Base-by-base conservation (phyloP, 2,329 filamentous ascomycete genomes). In the Clathrospora elynae region DNA sequence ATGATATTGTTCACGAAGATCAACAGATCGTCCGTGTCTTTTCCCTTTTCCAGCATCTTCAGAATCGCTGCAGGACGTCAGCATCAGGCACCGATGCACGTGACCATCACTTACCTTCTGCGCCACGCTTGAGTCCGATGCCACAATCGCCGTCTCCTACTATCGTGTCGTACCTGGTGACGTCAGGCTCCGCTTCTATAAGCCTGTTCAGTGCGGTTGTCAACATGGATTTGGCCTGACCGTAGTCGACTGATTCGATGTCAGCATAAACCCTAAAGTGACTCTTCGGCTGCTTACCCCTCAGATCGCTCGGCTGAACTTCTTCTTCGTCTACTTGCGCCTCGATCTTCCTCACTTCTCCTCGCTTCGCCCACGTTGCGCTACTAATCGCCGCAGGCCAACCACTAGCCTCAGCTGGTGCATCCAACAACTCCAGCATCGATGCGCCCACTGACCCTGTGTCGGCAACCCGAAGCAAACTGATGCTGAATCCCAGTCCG, bases 61-160 rank as follows among this genome's bases (percentile, higher is more conserved):
- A 75, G 64, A 32, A 78, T 71, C 14, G 68, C 69, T 71, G 40
- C 29, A 11, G n/a, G 14, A 33, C 53, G 52, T 70, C 53, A 67
- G 49, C 41, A 29, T 13, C 22, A 59, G 48, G 44, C 47, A 54
- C 37, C 47, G 33, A 36, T 36, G 5, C 49, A 59, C 46, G 79
- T 55, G 51, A 54, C 14, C 7, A 41, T 77, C 34, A 49, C 63
- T 36, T 43, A 70, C 68, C 82, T 77, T 95, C 86, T n/a, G 90
- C 90, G 34, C 90, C 90, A 49, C 90, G 84, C 74, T 89, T 90
- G 49, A 96, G 75, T 4, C 89, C 89, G 44, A 90, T 88, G 7
- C 90, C 90, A 62, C 90, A 96, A 71, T 96, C 90, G 32, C 90
- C 90, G 64, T 96, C 90, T 28, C 90, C 90, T 16, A 95, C 89